Percentiles rank a stretch among this genome's conserved stretches.
These are phyloP conservation scores for Fraxinus pennsylvanica DNA, from an alignment of 257 asterid species.

Conservation along the genomic window DNA sequence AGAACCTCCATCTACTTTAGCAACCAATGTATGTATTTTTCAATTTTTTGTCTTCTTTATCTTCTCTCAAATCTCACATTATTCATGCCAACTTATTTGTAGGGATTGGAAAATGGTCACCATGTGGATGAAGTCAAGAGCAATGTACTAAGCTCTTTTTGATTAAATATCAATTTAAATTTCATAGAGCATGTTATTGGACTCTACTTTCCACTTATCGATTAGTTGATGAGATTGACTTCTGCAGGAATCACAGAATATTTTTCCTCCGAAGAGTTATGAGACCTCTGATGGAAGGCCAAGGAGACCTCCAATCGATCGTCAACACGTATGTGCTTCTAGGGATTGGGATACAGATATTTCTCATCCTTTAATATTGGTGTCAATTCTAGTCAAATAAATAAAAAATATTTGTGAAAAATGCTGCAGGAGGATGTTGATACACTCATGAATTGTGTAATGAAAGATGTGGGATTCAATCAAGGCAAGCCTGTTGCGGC, in stretches of 20 bases:
- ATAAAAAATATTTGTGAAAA: conserved; percentile 17
- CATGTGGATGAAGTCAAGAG: conserved; percentile 50
- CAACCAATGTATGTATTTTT: conserved; percentile 48
- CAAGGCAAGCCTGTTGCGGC: conserved; percentile 99
- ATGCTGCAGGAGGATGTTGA: conserved; percentile 93
- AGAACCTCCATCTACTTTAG: conserved; percentile 42
- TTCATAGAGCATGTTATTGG: conserved; percentile 21
- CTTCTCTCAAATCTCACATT: conserved; percentile 25
- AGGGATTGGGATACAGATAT: conserved; percentile 17
- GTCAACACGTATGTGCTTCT: conserved; percentile 65
- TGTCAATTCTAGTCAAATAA: neutral
- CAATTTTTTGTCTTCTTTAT: conserved; percentile 10
- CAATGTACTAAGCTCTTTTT: conserved; percentile 48
- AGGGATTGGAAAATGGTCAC: conserved; percentile 86
- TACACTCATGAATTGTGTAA: conserved; percentile 82
- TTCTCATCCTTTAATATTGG: neutral
- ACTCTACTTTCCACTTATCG: conserved; percentile 11
- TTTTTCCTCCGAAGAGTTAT: conserved; percentile 52
- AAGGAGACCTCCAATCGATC: conserved; percentile 82
- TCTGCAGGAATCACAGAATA: conserved; percentile 58
- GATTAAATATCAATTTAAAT: conserved; percentile 2
- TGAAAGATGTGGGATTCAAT: conserved; percentile 91
- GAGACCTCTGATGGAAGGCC: conserved; percentile 85
- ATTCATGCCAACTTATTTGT: conserved; percentile 33
- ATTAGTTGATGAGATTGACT: conserved; percentile 9